Base-by-base conservation (phyloP, 352 stramenopile genomes). In the Albugo candida region DNA sequence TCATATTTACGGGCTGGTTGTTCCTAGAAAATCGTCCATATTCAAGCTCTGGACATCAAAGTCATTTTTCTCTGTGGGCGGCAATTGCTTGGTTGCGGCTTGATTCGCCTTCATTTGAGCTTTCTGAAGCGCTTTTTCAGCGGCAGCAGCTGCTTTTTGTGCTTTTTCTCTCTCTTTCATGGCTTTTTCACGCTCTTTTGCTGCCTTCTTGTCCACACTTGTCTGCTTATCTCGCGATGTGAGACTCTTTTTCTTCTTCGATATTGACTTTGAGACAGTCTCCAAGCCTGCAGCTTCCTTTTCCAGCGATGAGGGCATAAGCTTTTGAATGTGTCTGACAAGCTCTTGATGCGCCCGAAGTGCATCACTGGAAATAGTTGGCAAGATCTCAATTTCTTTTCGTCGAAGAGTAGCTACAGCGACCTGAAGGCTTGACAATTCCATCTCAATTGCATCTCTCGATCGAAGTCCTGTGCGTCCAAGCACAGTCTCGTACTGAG, bases 11-110 rank as follows among this genome's bases (percentile, higher is more conserved):
- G 11, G 8, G 24, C 24, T 31, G 24, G 24, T 31, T 10, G 24
- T 31, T 31, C 72, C 63, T 5, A 85, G 58, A 55, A 88, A 88
- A 13, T 67, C 67, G 14, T 66, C 57, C 72, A 83, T 88, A 49
- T 84, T 73, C 47, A 82, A 67, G 19, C 68, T 81, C 41, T 86
- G 70, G 13, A 86, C 74, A 18, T 65, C 64, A 51, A 85, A 85
- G 19, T 55, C 65, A 41, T 45, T 46, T 16, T 80, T 61, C 27
- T 62, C 64, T 18, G 58, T 56, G 2, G 62, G 60, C 11, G 51
- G 62, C 3, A 61, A 57, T 27, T 64, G 56, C 53, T 73, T 71
- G 2, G 44, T 36, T 17, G 39, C 36, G 11, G 47, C 44, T 13
- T 42, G 12, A 12, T 55, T 45, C 5, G 48, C 14, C 1, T 54